Percentiles rank a stretch among this genome's conserved stretches.
Conservation (phyloP, 1,284 basidiomycete genomes). For the Stereum hirsutum region DNA sequence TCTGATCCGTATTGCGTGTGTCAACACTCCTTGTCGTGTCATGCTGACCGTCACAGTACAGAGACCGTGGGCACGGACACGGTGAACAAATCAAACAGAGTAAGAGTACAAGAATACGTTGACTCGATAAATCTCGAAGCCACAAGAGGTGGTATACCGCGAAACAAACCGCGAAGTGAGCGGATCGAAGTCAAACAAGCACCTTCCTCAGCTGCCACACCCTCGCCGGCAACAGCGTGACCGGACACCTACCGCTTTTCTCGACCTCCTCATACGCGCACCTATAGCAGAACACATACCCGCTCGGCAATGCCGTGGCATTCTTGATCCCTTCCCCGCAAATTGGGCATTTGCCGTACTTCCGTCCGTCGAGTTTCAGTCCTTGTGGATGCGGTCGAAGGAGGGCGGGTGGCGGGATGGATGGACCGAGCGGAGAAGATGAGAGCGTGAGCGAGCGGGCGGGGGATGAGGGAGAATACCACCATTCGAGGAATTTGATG, state of each 20-base stretch:
- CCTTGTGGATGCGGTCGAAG: slow-evolving; percentile 66
- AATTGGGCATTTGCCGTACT: slow-evolving; percentile 80
- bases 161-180: too few relatives aligned
- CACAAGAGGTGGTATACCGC: too few relatives aligned
- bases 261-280: slow-evolving; percentile 85
- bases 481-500: slow-evolving; percentile 98
- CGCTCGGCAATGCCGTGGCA: slow-evolving; percentile 84
- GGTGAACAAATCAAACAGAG: too few relatives aligned
- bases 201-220: slow-evolving; percentile 86
- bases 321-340: slow-evolving; percentile 76
- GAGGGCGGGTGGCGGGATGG: slow-evolving; percentile 68
- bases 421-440: slow-evolving; percentile 50
- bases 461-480: slow-evolving; percentile 96
- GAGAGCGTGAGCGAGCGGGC: slow-evolving; percentile 57
- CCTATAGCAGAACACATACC: slow-evolving; percentile 95
- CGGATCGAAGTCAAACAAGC: slow-evolving; percentile 50
- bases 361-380: slow-evolving; percentile 44
- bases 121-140: too few relatives aligned
- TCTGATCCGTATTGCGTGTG: too few relatives aligned
- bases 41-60: too few relatives aligned
- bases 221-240: slow-evolving; percentile 69
- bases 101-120: too few relatives aligned
- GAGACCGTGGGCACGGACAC: too few relatives aligned
- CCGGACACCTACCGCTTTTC: slow-evolving; percentile 74
- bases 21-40: too few relatives aligned